These are phyloP conservation scores for Candida qinlingensis DNA, from an alignment of 805 yeast species.

Conservation along the genomic window DNA sequence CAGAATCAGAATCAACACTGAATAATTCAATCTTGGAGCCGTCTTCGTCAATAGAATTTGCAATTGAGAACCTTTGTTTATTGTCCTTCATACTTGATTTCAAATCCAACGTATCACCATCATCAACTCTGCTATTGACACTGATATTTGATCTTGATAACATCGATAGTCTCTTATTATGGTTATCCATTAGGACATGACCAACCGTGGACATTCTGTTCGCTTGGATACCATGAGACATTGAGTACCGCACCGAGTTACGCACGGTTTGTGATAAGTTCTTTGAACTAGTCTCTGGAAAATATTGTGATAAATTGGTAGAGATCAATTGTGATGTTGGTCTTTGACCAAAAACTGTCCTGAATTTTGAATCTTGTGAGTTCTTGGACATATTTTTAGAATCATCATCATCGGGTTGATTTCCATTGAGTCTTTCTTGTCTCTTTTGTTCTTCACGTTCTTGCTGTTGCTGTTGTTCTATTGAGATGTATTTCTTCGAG, in stretches of 20 bases:
- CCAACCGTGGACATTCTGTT: conserved; percentile 49
- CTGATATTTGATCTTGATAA: conserved; percentile 10
- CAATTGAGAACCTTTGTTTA: conserved; percentile 23
- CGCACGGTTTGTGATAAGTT: conserved; percentile 76
- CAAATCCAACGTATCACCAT: conserved; percentile 23
- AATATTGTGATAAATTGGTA: conserved; percentile 81
- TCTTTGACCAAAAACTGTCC: conserved; percentile 70
- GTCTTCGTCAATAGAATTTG: conserved; percentile 19
- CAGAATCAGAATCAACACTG: conserved; percentile 20
- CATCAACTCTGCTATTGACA: conserved; percentile 15
- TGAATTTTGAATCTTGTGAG: conserved; percentile 22
- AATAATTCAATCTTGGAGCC: conserved; percentile 26
- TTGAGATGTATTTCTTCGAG: conserved; percentile 36
- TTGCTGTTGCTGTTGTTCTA: neutral
- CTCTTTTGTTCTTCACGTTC: neutral
- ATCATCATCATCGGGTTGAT: conserved; percentile 4
- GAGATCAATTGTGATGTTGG: conserved; percentile 93
- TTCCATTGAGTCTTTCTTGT: neutral
- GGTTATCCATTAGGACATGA: conserved; percentile 52
- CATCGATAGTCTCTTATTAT: conserved; percentile 37
- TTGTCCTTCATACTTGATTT: conserved; percentile 27
- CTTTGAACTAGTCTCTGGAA: conserved; percentile 74
- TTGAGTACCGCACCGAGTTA: conserved; percentile 77
- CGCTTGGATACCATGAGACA: conserved; percentile 24
- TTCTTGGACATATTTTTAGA: conserved; percentile 7